Evolutionary conservation across 306 rosid genomes (phyloP).

Genomic region (Rosa persica): DNA sequence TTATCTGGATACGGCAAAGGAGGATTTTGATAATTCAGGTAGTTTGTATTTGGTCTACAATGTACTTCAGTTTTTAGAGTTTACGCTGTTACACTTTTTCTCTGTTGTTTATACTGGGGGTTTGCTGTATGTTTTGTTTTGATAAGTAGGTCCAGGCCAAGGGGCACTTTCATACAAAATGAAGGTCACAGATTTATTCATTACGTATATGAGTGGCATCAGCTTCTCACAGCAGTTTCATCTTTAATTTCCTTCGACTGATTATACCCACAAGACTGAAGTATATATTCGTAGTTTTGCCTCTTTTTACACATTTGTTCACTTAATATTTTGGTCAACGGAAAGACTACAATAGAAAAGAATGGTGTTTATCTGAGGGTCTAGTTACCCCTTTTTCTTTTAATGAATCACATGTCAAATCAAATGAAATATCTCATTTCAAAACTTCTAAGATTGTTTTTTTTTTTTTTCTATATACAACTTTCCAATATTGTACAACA

Average conservation of each 20-base stretch:
- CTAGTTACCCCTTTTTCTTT: neutral
- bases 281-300: no score
- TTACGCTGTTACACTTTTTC: neutral
- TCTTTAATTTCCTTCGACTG: no score
- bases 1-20: neutral
- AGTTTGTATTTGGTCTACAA: neutral
- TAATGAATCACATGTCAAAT: no score
- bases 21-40: neutral
- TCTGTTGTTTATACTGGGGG: neutral
- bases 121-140: neutral
- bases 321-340: neutral
- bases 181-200: neutral
- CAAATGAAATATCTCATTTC: neutral
- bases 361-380: neutral
- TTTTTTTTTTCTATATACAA: neutral
- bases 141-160: neutral
- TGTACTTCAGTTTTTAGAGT: neutral
- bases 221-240: no score
- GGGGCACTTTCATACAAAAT: neutral
- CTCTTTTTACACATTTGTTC: no score
- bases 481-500: neutral
- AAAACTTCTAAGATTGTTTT: neutral
- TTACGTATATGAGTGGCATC: no score
- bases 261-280: no score
- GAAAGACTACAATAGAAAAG: no score